A percentile compares a stretch with the other conserved stretches of the same genome.
Conservation (phyloP, 768 basidiomycete genomes). For the Sporobolomyces roseus region DNA sequence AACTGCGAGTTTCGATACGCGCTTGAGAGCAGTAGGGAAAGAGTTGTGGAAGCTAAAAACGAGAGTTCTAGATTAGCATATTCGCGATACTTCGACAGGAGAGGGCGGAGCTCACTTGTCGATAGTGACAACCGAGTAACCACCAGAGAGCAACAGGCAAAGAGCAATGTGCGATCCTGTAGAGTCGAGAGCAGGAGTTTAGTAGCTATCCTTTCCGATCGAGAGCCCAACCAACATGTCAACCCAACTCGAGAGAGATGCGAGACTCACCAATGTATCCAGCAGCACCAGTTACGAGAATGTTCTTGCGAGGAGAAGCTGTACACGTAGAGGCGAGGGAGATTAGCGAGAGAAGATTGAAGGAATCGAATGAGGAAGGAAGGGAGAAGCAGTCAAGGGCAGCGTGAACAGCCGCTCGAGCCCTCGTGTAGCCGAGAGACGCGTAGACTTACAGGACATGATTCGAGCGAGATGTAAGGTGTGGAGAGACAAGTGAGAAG, state of each 20-base stretch:
- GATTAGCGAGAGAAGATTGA: neutral
- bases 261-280: constrained; percentile 72
- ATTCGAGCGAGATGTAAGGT: neutral
- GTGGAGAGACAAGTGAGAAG: neutral
- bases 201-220: constrained; percentile 9
- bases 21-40: constrained; percentile 65
- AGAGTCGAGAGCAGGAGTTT: neutral
- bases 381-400: too few relatives aligned
- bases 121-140: constrained; percentile 87
- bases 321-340: neutral
- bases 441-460: constrained; percentile 10
- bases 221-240: neutral
- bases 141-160: constrained; percentile 73
- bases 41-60: constrained; percentile 79
- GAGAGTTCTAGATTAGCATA: neutral
- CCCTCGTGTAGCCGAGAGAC: neutral
- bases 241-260: neutral
- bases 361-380: too few relatives aligned
- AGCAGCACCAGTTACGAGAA: constrained; percentile 73
- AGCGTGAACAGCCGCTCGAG: too few relatives aligned
- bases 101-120: constrained; percentile 53
- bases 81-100: neutral
- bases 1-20: constrained; percentile 74
- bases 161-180: constrained; percentile 91
- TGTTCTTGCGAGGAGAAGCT: constrained; percentile 37